Evolutionary conservation across 768 basidiomycete genomes (phyloP).

Genomic region (Russula virescens): DNA sequence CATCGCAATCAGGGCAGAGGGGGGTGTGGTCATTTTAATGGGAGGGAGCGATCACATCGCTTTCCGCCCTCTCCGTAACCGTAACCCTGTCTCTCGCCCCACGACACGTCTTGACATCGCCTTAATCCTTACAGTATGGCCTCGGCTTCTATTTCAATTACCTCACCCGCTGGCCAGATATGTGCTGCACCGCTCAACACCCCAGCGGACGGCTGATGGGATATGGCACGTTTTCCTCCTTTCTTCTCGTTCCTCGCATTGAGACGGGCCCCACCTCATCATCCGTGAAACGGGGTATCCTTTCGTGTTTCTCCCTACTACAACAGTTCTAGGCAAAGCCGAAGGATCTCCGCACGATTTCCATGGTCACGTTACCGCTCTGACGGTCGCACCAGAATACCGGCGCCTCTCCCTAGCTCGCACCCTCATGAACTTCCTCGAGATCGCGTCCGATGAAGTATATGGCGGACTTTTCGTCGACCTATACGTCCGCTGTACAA

Average conservation of each 20-base stretch:
- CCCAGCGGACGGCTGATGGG: conserved; percentile 85
- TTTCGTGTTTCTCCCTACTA: background rate
- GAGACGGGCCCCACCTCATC: conserved; percentile 1
- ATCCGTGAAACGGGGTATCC: background rate
- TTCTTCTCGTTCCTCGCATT: conserved; percentile 2
- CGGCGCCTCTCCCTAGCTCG: conserved; percentile 82
- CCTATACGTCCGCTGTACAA: conserved; percentile 89
- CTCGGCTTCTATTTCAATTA: conserved; percentile 87
- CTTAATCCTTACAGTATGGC: conserved; percentile 52
- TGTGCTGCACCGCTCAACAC: conserved; percentile 78
- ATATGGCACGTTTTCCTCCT: conserved; percentile 60
- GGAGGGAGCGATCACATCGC: no score
- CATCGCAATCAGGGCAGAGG: background rate
- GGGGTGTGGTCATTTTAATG: background rate
- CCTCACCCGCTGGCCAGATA: conserved; percentile 86
- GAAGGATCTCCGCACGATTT: conserved; percentile 72
- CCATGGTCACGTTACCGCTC: conserved; percentile 93
- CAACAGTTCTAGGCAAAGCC: conserved; percentile 85
- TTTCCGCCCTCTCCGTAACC: no score
- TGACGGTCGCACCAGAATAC: conserved; percentile 92
- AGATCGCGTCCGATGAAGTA: conserved; percentile 73
- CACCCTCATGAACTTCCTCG: conserved; percentile 82
- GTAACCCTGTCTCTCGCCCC: no score
- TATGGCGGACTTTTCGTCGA: conserved; percentile 91
- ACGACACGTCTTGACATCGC: no score